These are phyloP conservation scores for Fragilariopsis cylindrus DNA, from an alignment of 108 stramenopile genomes.

Conservation along the genomic window DNA sequence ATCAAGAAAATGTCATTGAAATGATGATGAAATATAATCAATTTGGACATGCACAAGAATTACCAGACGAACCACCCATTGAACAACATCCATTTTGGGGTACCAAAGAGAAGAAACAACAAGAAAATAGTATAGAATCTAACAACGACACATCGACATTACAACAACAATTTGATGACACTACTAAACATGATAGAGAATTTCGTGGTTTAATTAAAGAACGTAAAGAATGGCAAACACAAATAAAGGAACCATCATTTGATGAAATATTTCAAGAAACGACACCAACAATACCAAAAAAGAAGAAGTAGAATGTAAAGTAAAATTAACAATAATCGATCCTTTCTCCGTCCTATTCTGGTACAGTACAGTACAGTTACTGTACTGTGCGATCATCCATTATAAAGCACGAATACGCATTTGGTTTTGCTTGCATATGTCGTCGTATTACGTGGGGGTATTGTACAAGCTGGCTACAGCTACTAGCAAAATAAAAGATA, in stretches of 20 bases:
- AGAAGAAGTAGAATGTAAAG: conserved; percentile 19
- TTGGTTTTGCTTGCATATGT: no score
- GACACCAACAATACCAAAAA: not conserved
- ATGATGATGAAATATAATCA: conserved; percentile 86
- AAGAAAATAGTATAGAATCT: not conserved
- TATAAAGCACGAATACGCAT: no score
- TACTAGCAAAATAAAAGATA: no score
- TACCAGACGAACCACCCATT: conserved; percentile 60
- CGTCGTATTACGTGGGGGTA: no score
- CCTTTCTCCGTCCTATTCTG: no score
- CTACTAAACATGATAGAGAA: conserved; percentile 43
- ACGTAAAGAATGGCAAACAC: conserved; percentile 81
- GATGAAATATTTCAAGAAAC: conserved; percentile 59
- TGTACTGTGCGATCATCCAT: no score
- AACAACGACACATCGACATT: not conserved
- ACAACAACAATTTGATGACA: no score
- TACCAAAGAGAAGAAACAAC: not conserved
- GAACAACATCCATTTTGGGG: conserved; percentile 77
- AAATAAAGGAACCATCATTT: conserved; percentile 52
- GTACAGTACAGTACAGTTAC: no score
- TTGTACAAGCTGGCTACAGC: no score
- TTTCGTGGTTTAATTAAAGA: conserved; percentile 68
- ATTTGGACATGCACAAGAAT: conserved; percentile 66
- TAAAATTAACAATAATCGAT: not conserved
- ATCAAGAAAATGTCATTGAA: conserved; percentile 75